A percentile compares a stretch with the other conserved stretches of the same genome.
Evolutionary conservation across 768 basidiomycete species (phyloP).

Genomic region (Lactarius vividus): DNA sequence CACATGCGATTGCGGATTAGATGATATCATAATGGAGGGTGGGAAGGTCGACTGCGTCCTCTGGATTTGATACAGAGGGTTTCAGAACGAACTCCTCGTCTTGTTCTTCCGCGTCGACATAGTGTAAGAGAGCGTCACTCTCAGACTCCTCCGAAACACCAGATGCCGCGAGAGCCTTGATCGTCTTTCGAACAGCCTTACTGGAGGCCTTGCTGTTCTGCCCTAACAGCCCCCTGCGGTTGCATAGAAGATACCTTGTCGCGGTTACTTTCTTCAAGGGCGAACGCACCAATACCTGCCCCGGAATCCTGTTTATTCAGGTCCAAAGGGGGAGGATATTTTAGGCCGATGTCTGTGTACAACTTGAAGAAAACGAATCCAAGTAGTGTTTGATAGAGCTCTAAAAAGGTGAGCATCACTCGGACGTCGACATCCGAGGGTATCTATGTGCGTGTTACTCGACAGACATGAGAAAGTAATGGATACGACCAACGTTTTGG

Average conservation of each 20-base stretch:
- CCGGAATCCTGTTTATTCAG: constrained; percentile 74
- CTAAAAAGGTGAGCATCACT: constrained; percentile 96
- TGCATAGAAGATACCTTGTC: constrained; percentile 29
- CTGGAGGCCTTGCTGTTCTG: constrained; percentile 49
- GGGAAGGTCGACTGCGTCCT: constrained; percentile 50
- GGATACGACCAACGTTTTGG: constrained; percentile 62
- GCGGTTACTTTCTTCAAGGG: constrained; percentile 52
- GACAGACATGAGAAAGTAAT: constrained; percentile 4
- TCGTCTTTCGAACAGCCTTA: constrained; percentile 60
- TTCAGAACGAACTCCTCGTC: constrained; percentile 69
- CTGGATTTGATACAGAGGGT: constrained; percentile 50
- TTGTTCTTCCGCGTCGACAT: constrained; percentile 33
- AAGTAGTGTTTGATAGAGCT: constrained; percentile 94
- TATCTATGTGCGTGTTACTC: constrained; percentile 49
- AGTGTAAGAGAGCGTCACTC: constrained; percentile 33
- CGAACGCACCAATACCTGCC: constrained; percentile 88
- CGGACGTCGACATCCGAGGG: constrained; percentile 95
- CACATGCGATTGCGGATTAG: constrained; percentile 54
- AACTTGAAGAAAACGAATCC: constrained; percentile 97
- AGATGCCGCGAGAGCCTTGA: constrained; percentile 47
- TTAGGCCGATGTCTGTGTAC: constrained; percentile 89
- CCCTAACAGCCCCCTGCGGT: constrained; percentile 31
- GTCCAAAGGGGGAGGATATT: constrained; percentile 95
- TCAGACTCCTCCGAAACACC: constrained; percentile 34
- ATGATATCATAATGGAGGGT: constrained; percentile 64